Percentiles rank a stretch among this genome's conserved stretches.
Conservation (phyloP, 352 stramenopile species). For the Pythium vanterpoolii region DNA sequence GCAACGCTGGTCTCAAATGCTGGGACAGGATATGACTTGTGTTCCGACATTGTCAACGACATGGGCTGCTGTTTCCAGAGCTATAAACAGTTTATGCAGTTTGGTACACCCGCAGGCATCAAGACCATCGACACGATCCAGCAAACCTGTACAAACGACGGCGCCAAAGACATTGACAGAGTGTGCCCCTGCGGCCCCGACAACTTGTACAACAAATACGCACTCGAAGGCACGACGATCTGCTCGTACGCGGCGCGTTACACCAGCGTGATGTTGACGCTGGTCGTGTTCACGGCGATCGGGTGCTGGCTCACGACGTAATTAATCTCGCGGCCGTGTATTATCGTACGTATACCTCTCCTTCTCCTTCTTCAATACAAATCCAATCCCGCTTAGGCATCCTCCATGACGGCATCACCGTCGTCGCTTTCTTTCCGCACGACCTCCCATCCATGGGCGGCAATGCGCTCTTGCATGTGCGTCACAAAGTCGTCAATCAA, state of each 20-base stretch:
- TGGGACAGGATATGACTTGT: conserved; percentile 55
- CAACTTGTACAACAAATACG: conserved; percentile 57
- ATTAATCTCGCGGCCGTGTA: conserved; percentile 11
- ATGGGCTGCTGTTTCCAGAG: conserved; percentile 83
- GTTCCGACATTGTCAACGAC: conserved; percentile 61
- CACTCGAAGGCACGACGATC: conserved; percentile 49
- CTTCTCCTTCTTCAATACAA: not conserved
- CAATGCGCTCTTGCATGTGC: conserved; percentile 59
- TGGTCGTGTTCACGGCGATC: not conserved
- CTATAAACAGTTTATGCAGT: conserved; percentile 71
- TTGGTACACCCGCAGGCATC: conserved; percentile 52
- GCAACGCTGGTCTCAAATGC: conserved; percentile 45
- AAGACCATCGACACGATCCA: conserved; percentile 45
- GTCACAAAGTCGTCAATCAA: conserved; percentile 82
- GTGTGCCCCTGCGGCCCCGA: conserved; percentile 44
- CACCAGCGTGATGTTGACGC: not conserved
- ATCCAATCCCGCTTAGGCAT: conserved; percentile 11
- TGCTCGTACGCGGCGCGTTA: conserved; percentile 35
- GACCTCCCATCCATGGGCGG: conserved; percentile 30
- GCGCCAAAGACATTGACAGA: conserved; percentile 35
- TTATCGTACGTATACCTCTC: conserved; percentile 2
- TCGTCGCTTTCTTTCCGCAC: conserved; percentile 50
- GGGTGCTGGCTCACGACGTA: conserved; percentile 15
- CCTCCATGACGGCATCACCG: conserved; percentile 48
- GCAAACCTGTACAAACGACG: conserved; percentile 40